Percentiles rank a stretch among this genome's conserved stretches.
These are phyloP conservation scores for Galerina sulciceps DNA, from an alignment of 768 basidiomycete species.

Conservation along the genomic window DNA sequence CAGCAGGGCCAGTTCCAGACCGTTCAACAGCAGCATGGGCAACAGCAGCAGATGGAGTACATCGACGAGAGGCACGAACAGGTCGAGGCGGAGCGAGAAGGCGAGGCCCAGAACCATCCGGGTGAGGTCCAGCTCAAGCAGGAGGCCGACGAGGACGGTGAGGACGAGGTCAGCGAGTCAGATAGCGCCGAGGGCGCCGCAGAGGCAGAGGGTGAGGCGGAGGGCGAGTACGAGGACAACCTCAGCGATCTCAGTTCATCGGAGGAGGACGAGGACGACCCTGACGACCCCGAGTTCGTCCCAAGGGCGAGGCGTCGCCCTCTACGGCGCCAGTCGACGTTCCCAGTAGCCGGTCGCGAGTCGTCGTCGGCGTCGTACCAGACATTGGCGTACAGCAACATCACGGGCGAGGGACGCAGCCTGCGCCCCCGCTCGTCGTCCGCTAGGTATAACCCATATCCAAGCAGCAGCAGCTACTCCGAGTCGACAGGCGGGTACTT, in stretches of 20 bases:
- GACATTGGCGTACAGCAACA: slow-evolving; percentile 9
- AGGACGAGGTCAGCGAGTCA: slow-evolving; percentile 13
- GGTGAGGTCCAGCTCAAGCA: slow-evolving; percentile 2
- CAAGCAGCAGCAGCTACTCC: slow-evolving; percentile 12
- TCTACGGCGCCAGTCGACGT: slow-evolving; percentile 14
- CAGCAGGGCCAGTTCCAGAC: slow-evolving; percentile 11
- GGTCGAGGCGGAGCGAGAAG: slow-evolving; percentile 17
- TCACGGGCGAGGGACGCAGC: slow-evolving; percentile 23
- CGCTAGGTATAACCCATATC: slow-evolving; percentile 29
- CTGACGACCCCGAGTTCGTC: slow-evolving; percentile 36
- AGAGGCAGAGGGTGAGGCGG: slow-evolving; percentile 19
- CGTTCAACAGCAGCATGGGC: slow-evolving; percentile 11
- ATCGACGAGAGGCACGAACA: slow-evolving; percentile 11
- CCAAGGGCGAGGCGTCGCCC: slow-evolving; percentile 23
- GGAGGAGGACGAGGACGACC: slow-evolving; percentile 31
- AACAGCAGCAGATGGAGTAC: slow-evolving; percentile 16
- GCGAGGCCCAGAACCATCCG: neutral
- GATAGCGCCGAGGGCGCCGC: slow-evolving; percentile 16
- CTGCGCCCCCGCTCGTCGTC: slow-evolving; percentile 29
- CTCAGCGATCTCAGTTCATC: slow-evolving; percentile 22
- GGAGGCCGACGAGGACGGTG: slow-evolving; percentile 11
- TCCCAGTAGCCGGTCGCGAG: slow-evolving; percentile 12
- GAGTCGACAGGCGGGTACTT: slow-evolving; percentile 1
- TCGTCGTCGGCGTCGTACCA: slow-evolving; percentile 6
- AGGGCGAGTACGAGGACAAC: slow-evolving; percentile 15